Evolutionary conservation across 352 stramenopile genomes (phyloP).

Genomic region (Pythium grandisporangium): DNA sequence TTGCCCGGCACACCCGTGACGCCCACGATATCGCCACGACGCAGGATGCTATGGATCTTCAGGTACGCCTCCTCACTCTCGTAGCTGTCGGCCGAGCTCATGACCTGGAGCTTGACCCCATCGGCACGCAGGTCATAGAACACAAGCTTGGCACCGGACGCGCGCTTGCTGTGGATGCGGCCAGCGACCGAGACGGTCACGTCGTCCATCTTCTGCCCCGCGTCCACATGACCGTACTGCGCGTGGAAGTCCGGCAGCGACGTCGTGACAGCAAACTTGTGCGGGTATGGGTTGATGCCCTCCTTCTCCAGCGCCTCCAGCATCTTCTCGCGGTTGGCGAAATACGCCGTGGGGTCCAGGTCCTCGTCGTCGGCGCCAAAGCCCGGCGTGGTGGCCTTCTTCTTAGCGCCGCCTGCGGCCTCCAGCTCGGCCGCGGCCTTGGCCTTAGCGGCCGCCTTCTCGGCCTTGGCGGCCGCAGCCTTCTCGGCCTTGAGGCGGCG

Average conservation of each 20-base stretch:
- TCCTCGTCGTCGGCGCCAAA: slow-evolving; percentile 86
- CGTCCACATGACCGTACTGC: slow-evolving; percentile 74
- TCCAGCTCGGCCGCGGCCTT: slow-evolving; percentile 38
- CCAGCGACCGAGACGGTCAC: slow-evolving; percentile 90
- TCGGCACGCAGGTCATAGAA: slow-evolving; percentile 98
- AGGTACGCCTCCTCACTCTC: slow-evolving; percentile 41
- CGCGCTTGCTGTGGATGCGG: slow-evolving; percentile 93
- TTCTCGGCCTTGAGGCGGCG: slow-evolving; percentile 95
- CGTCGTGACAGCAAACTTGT: slow-evolving; percentile 97
- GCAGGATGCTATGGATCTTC: slow-evolving; percentile 87
- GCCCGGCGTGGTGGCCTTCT: slow-evolving; percentile 24
- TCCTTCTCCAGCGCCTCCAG: slow-evolving; percentile 87
- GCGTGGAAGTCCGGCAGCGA: slow-evolving; percentile 92
- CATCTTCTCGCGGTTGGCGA: slow-evolving; percentile 91
- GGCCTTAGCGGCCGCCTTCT: slow-evolving; percentile 86
- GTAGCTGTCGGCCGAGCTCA: slow-evolving; percentile 85
- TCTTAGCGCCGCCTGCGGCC: slow-evolving; percentile 59
- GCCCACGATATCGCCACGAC: slow-evolving; percentile 96
- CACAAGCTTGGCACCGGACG: slow-evolving; percentile 94
- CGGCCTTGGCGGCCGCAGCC: slow-evolving; percentile 90
- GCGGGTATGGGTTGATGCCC: slow-evolving; percentile 94
- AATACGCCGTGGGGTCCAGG: slow-evolving; percentile 97
- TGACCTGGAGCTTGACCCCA: slow-evolving; percentile 95
- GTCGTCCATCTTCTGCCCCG: slow-evolving; percentile 75
- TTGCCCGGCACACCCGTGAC: slow-evolving; percentile 92